Evolutionary conservation across 345 rosid species (phyloP).

Genomic region (Hypericum perforatum): DNA sequence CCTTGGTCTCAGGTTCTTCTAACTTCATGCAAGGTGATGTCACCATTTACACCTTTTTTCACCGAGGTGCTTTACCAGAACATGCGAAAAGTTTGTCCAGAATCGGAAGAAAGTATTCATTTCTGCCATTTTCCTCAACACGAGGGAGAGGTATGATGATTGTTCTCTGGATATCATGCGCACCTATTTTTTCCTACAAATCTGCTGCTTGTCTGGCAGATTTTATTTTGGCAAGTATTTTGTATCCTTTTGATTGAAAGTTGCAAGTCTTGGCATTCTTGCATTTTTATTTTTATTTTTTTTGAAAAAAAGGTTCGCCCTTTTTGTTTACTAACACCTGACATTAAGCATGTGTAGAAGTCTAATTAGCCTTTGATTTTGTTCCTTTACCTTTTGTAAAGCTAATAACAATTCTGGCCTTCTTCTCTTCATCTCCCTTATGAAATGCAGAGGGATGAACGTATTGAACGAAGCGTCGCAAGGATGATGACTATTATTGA

Average conservation of each 20-base stretch:
- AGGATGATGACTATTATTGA: conserved; percentile 97
- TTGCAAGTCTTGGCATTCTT: too few relatives aligned
- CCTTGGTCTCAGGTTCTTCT: conserved; percentile 62
- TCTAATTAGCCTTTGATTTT: too few relatives aligned
- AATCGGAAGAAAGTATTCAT: conserved; percentile 82
- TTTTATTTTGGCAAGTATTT: too few relatives aligned
- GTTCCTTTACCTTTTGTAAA: too few relatives aligned
- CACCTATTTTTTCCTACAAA: not conserved
- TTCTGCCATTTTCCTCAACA: conserved; percentile 70
- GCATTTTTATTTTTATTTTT: too few relatives aligned
- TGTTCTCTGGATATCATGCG: not conserved
- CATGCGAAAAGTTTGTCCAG: conserved; percentile 62
- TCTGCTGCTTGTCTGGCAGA: too few relatives aligned
- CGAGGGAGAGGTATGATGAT: conserved; percentile 63
- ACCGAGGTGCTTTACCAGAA: conserved; percentile 91
- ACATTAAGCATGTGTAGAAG: too few relatives aligned
- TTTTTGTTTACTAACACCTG: too few relatives aligned
- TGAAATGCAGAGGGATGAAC: conserved; percentile 50
- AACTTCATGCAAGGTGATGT: conserved; percentile 94
- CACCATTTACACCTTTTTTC: conserved; percentile 97
- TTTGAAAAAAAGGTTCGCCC: too few relatives aligned
- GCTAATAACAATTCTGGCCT: too few relatives aligned
- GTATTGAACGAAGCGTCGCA: conserved; percentile 83
- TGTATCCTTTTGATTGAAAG: too few relatives aligned
- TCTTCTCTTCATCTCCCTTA: too few relatives aligned